A percentile compares a stretch with the other conserved stretches of the same genome.
These are phyloP conservation scores for Starmera amethionina DNA, from an alignment of 805 yeast genomes.

Conservation along the genomic window DNA sequence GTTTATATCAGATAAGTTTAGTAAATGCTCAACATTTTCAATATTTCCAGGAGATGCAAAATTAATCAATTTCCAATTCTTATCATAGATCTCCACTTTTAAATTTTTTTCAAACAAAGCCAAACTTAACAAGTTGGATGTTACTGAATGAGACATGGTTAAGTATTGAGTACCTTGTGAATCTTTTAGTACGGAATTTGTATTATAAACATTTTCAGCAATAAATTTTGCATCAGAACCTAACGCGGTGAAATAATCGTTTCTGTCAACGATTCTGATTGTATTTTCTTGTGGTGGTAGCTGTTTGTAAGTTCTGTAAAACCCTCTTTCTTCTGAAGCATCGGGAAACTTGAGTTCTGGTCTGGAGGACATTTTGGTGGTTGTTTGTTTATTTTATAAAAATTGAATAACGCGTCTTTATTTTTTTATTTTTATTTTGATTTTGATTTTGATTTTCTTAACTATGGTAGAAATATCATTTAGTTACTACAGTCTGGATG, in stretches of 20 bases:
- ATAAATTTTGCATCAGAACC: slow-evolving; percentile 71
- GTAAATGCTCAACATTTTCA: slow-evolving; percentile 63
- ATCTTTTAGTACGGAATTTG: slow-evolving; percentile 70
- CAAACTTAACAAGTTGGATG: slow-evolving; percentile 51
- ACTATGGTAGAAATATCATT: no score
- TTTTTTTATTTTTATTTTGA: not conserved
- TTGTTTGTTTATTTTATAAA: not conserved
- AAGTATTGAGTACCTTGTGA: slow-evolving; percentile 48
- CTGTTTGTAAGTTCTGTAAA: slow-evolving; percentile 36
- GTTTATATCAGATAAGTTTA: slow-evolving; percentile 32
- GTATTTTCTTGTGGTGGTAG: slow-evolving; percentile 41
- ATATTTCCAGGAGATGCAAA: slow-evolving; percentile 89
- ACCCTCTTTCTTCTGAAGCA: slow-evolving; percentile 36
- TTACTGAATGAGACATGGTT: slow-evolving; percentile 69
- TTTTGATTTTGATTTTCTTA: not conserved
- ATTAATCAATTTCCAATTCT: slow-evolving; percentile 44
- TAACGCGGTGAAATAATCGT: slow-evolving; percentile 71
- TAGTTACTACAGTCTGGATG: no score
- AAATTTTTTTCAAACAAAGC: slow-evolving; percentile 62
- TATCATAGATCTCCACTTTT: slow-evolving; percentile 75
- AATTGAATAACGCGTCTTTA: not conserved
- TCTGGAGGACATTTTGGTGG: slow-evolving; percentile 21
- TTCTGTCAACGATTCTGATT: slow-evolving; percentile 69
- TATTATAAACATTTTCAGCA: slow-evolving; percentile 78
- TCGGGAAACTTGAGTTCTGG: slow-evolving; percentile 54